Conservation (phyloP, 371 early-diverging fungal genomes). For the Saksenaea vasiformis region DNA sequence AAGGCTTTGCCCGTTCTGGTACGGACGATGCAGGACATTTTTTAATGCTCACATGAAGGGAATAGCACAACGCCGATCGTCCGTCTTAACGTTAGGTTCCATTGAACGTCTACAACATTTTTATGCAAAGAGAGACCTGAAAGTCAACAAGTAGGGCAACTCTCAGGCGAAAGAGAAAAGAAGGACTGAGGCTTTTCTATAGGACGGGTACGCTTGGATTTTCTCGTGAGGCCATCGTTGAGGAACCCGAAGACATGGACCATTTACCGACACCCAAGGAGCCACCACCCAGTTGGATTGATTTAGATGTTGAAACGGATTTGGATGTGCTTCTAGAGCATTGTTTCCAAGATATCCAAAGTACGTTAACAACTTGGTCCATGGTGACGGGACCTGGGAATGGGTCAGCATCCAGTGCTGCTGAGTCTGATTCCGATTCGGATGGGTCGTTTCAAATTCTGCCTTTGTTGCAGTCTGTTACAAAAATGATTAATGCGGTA, state of each 20-base stretch:
- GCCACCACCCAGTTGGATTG: slow-evolving; percentile 50
- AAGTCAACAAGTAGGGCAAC: slow-evolving; percentile 49
- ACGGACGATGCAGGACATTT: neutral
- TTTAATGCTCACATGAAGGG: neutral
- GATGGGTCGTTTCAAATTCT: slow-evolving; percentile 33
- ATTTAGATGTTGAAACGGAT: slow-evolving; percentile 48
- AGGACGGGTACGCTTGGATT: slow-evolving; percentile 52
- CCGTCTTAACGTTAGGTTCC: slow-evolving; percentile 49
- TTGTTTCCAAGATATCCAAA: slow-evolving; percentile 42
- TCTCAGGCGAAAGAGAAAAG: neutral
- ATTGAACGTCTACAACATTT: slow-evolving; percentile 53
- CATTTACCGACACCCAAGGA: slow-evolving; percentile 35
- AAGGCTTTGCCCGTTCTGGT: slow-evolving; percentile 55
- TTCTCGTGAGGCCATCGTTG: slow-evolving; percentile 16
- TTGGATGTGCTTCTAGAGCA: slow-evolving; percentile 37
- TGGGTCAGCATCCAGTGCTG: slow-evolving; percentile 7
- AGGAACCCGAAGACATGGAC: slow-evolving; percentile 36
- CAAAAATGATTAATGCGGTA: slow-evolving; percentile 42
- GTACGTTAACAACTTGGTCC: slow-evolving; percentile 36
- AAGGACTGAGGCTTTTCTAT: neutral
- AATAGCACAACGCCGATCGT: slow-evolving; percentile 48
- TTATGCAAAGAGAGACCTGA: slow-evolving; percentile 47
- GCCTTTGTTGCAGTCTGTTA: slow-evolving; percentile 39
- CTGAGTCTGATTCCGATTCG: slow-evolving; percentile 23
- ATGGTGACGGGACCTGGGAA: slow-evolving; percentile 29